Percentiles rank a stretch among this genome's conserved stretches.
These are phyloP conservation scores for Diaporthe amygdali DNA, from an alignment of 2,329 filamentous ascomycete genomes.

Conservation along the genomic window DNA sequence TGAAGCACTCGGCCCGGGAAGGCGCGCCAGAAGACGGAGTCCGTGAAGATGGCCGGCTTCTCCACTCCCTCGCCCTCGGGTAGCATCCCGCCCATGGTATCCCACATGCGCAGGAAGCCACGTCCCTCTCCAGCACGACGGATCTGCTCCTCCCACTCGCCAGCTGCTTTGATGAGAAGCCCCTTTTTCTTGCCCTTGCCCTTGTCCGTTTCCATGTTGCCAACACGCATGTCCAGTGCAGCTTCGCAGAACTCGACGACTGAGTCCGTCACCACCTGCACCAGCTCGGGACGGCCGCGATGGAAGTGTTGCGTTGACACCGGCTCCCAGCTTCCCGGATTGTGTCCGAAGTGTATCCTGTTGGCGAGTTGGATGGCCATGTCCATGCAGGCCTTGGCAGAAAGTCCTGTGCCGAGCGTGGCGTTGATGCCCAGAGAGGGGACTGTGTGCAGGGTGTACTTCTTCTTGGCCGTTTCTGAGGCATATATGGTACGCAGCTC, in stretches of 20 bases:
- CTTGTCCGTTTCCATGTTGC: too few species aligned
- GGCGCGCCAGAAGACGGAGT: constrained; percentile 13
- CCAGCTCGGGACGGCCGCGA: constrained; percentile 29
- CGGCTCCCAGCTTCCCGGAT: constrained; percentile 29
- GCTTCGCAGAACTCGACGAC: constrained; percentile 28
- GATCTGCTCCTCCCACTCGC: constrained; percentile 12
- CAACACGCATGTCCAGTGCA: background rate
- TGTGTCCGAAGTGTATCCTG: constrained; percentile 30
- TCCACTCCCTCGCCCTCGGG: background rate
- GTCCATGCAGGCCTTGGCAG: constrained; percentile 28
- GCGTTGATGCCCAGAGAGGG: constrained; percentile 21
- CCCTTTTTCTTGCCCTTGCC: background rate
- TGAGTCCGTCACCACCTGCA: constrained; percentile 26
- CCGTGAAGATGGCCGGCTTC: constrained; percentile 17
- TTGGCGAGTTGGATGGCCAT: constrained; percentile 29
- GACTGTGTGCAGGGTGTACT: constrained; percentile 22
- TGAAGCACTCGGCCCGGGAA: constrained; percentile 20
- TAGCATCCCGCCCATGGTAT: constrained; percentile 19
- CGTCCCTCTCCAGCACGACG: constrained; percentile 11
- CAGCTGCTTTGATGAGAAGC: constrained; percentile 3
- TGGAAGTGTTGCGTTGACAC: constrained; percentile 30
- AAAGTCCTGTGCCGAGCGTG: constrained; percentile 4
- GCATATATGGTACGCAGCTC: constrained; percentile 16
- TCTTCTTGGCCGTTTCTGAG: background rate
- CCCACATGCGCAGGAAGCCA: constrained; percentile 19